Percentiles rank a stretch among this genome's conserved stretches.
phyloP scores from a whole-genome alignment of 2,329 filamentous ascomycete species.

The Aureobasidium uvarum region DNA sequence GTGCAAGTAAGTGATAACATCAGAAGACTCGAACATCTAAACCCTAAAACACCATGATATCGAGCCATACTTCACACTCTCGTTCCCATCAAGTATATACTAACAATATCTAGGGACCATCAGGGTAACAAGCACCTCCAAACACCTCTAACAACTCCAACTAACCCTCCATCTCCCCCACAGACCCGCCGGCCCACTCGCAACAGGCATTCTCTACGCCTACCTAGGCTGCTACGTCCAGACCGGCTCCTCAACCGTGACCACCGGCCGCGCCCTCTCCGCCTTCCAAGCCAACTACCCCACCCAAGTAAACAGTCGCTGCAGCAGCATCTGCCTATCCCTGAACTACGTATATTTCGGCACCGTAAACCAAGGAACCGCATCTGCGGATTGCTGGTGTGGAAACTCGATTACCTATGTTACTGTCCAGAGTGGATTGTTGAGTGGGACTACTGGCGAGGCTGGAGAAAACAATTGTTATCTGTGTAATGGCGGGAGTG shows the following conservation, averaged over 20 bases:
- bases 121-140: conserved; percentile 12
- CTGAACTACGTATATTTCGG: conserved; percentile 33
- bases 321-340: conserved; percentile 29
- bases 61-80: too few species aligned
- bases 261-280: conserved; percentile 32
- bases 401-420: conserved; percentile 35
- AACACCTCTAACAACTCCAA: not conserved
- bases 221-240: conserved; percentile 38
- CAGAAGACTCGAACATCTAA: not conserved
- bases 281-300: conserved; percentile 32
- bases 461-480: conserved; percentile 22
- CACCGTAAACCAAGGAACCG: conserved; percentile 32
- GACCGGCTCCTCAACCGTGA: conserved; percentile 30
- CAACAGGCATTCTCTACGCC: conserved; percentile 29
- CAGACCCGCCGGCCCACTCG: conserved; percentile 26
- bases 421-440: conserved; percentile 20
- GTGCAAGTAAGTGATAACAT: not conserved
- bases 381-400: conserved; percentile 35
- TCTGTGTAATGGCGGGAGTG: conserved; percentile 27
- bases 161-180: not conserved
- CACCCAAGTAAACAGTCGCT: conserved; percentile 30
- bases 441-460: conserved; percentile 1
- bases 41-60: too few species aligned
- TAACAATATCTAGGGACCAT: conserved; percentile 1
- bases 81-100: not conserved